phyloP scores from a whole-genome alignment of 2,329 filamentous ascomycete genomes.

The Penicillium vulpinum region DNA sequence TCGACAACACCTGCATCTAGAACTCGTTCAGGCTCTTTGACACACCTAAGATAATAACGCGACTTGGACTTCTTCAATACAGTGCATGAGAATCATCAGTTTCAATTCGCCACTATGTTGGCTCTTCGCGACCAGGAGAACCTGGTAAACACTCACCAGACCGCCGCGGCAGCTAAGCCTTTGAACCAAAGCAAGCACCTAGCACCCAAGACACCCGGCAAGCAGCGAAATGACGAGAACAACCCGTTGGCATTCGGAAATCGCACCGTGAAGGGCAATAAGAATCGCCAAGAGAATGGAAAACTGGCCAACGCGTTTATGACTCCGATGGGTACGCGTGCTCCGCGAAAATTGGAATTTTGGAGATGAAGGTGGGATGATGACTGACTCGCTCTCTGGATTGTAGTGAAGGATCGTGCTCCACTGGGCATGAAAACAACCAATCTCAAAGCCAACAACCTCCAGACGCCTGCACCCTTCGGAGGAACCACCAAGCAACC shows the following conservation, averaged over 20 bases:
- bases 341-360: background rate
- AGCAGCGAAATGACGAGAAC: constrained; percentile 85
- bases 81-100: constrained; percentile 23
- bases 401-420: constrained; percentile 67
- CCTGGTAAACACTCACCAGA: constrained; percentile 72
- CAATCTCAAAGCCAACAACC: constrained; percentile 76
- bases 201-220: constrained; percentile 78
- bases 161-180: constrained; percentile 68
- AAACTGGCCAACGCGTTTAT: constrained; percentile 66
- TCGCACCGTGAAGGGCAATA: constrained; percentile 56
- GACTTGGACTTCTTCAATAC: constrained; percentile 11
- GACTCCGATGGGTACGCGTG: constrained; percentile 74
- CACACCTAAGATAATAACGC: constrained; percentile 3
- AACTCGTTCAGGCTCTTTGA: constrained; percentile 17
- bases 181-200: constrained; percentile 66
- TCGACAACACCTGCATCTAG: constrained; percentile 31
- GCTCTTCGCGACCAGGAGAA: constrained; percentile 87
- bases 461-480: constrained; percentile 67
- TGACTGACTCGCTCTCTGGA: constrained; percentile 7
- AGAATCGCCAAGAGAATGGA: constrained; percentile 59
- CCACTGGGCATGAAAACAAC: constrained; percentile 93
- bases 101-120: constrained; percentile 59
- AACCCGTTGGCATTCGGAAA: constrained; percentile 62
- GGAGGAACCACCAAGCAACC: constrained; percentile 53
- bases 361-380: background rate